Conservation (phyloP, 768 basidiomycete species). For the Pleurotus cornucopiae region DNA sequence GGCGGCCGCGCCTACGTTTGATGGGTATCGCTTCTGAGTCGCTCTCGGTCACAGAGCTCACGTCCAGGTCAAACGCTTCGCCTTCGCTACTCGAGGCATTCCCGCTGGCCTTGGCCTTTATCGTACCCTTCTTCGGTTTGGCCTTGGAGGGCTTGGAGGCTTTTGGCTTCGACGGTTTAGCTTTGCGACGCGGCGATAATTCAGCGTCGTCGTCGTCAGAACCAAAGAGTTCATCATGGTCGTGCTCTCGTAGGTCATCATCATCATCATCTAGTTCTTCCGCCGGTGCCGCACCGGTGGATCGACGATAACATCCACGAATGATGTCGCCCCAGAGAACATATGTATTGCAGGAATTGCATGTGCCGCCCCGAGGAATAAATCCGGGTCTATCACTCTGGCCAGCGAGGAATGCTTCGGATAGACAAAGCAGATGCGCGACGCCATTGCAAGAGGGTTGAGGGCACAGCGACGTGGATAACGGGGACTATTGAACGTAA, state of each 20-base stretch:
- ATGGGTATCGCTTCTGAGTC: constrained; percentile 17
- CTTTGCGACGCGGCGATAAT: not conserved
- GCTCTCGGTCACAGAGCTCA: constrained; percentile 15
- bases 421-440: constrained; percentile 58
- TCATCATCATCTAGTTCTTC: too few relatives aligned
- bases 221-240: constrained; percentile 10
- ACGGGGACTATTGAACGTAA: constrained; percentile 36
- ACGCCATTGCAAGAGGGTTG: constrained; percentile 41
- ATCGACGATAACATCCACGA: constrained; percentile 55
- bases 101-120: constrained; percentile 1
- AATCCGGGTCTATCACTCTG: constrained; percentile 24
- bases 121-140: not conserved
- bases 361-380: constrained; percentile 62
- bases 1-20: constrained; percentile 20
- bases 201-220: constrained; percentile 9
- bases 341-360: constrained; percentile 47
- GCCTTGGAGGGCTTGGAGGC: not conserved
- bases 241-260: constrained; percentile 13
- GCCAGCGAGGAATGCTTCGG: constrained; percentile 35
- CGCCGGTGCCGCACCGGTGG: constrained; percentile 18
- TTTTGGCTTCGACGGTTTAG: not conserved
- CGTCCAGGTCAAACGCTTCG: constrained; percentile 20
- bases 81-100: constrained; percentile 16
- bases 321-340: constrained; percentile 69
- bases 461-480: constrained; percentile 53